Base-by-base conservation (phyloP, 805 yeast species). In the Geotrichum ghanense region DNA sequence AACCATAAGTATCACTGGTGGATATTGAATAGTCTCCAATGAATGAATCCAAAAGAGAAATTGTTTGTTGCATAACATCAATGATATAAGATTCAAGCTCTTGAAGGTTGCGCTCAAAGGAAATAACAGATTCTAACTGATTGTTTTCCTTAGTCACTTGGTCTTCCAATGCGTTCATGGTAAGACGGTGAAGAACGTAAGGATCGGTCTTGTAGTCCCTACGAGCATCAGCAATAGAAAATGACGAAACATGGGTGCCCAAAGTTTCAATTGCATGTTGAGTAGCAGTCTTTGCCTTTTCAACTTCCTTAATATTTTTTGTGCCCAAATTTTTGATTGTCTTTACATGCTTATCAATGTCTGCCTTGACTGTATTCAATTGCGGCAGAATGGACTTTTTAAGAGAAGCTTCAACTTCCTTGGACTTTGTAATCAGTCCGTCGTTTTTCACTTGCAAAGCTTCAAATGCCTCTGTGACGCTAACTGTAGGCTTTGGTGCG, bases 61-160 rank as follows among this genome's bases (percentile, higher is more conserved):
- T 63, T 7, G 67, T 55, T 43, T 68, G 68, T 48, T 71, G 69
- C 43, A 75, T 51, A 7, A 66, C 67, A 44, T 63, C 64, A 41
- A 72, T 56, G 22, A 72, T 59, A 51, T 72, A 75, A n/a, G 55
- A 45, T 55, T 75, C 80, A 31, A 69, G 56, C 3, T 69, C 56
- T 50, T 60, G 60, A 43, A 73, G 59, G 31, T 65, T 61, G 44
- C 57, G 54, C 62, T 75, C 78, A 44, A 65, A 61, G 44, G 63
- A 58, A 42, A 66, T 59, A 22, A 75, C 60, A 34, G 71, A 70
- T 48, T 71, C 75, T 20, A 70, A 59, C 50, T 71, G 72, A 21
- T 55, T 52, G 55, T 74, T 73, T 55, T 75, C 79, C 52, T 67
- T 67, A 37, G 57, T 58, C 23, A 75, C 53, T 57, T 75, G 79